Evolutionary conservation across 2,329 filamentous ascomycete species (phyloP).

Genomic region (Lecanoromycetidae sp.): DNA sequence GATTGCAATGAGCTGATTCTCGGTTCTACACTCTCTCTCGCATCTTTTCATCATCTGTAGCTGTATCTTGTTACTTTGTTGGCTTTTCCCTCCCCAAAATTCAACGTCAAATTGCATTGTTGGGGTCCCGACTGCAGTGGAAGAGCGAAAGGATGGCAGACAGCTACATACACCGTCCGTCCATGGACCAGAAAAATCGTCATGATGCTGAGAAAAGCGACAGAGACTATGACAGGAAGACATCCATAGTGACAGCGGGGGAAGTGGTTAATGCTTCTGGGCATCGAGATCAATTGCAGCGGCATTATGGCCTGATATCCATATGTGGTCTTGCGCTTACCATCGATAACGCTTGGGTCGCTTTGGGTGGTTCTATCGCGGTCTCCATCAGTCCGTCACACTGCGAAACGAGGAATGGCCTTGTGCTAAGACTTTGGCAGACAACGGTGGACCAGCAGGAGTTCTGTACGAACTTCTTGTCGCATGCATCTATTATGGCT

Average conservation of each 20-base stretch:
- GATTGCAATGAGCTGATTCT: background rate
- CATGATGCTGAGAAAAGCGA: slow-evolving; percentile 1
- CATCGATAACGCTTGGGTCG: slow-evolving; percentile 54
- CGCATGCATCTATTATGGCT: slow-evolving; percentile 43
- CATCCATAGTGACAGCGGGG: background rate
- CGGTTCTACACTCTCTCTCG: background rate
- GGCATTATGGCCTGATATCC: slow-evolving; percentile 49
- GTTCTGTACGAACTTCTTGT: slow-evolving; percentile 49
- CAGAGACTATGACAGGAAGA: background rate
- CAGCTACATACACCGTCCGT: too few species aligned
- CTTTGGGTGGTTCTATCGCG: slow-evolving; percentile 50
- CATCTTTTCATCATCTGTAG: background rate
- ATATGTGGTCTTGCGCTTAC: slow-evolving; percentile 50
- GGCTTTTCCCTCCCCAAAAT: too few species aligned
- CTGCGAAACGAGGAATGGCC: background rate
- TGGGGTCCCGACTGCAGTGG: too few species aligned
- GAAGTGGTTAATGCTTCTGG: slow-evolving; percentile 48
- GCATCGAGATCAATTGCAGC: slow-evolving; percentile 49
- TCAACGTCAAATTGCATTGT: too few species aligned
- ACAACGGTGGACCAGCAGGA: slow-evolving; percentile 49
- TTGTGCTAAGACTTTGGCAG: background rate
- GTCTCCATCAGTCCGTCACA: slow-evolving; percentile 36
- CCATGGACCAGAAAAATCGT: background rate
- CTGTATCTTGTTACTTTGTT: too few species aligned
- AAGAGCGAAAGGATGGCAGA: too few species aligned